Evolutionary conservation across 164 flowering plant species (phyloP).

Genomic region (Umbilicus rupestris): DNA sequence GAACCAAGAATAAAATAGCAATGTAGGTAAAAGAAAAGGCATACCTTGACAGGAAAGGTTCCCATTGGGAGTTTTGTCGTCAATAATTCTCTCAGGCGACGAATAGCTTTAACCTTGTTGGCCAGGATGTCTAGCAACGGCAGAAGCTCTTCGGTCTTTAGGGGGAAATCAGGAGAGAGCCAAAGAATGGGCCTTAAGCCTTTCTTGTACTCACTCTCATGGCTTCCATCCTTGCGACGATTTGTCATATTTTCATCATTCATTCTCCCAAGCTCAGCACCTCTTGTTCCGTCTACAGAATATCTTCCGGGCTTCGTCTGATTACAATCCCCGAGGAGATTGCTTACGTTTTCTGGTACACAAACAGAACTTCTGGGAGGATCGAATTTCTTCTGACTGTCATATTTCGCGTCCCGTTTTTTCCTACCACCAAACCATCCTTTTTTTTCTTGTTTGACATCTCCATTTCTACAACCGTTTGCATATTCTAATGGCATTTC

Average conservation of each 20-base stretch:
- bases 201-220: conserved; percentile 88
- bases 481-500: conserved; percentile 54
- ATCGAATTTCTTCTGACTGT: conserved; percentile 34
- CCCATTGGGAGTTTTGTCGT: conserved; percentile 92
- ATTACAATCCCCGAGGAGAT: conserved; percentile 54
- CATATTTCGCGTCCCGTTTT: conserved; percentile 46
- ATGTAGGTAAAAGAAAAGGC: conserved; percentile 5
- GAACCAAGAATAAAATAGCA: not conserved
- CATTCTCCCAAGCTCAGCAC: conserved; percentile 46
- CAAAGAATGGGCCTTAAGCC: conserved; percentile 95
- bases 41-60: conserved; percentile 93
- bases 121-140: conserved; percentile 96
- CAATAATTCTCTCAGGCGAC: conserved; percentile 83
- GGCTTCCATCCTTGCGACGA: conserved; percentile 47
- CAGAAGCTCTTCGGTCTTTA: conserved; percentile 78
- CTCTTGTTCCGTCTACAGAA: conserved; percentile 53
- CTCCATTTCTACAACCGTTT: conserved; percentile 38
- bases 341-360: conserved; percentile 71
- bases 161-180: conserved; percentile 85
- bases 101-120: conserved; percentile 93
- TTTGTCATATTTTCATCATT: conserved; percentile 35
- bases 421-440: conserved; percentile 91
- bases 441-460: conserved; percentile 56
- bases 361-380: conserved; percentile 76
- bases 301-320: conserved; percentile 63